phyloP scores from a whole-genome alignment of 257 asterid species.

The Solanum dulcamara region DNA sequence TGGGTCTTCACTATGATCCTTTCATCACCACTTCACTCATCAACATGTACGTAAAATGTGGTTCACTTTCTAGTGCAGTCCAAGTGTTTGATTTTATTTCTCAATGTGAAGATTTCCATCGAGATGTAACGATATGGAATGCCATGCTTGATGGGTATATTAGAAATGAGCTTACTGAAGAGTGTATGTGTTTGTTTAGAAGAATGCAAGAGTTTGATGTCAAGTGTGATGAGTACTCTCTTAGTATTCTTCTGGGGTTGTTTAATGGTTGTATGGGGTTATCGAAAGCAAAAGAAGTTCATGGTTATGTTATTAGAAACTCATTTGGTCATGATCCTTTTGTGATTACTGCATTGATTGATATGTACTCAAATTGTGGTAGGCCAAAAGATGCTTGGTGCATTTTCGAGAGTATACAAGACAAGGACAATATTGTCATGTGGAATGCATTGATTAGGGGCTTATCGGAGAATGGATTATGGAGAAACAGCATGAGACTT shows the following conservation, averaged over 20 bases:
- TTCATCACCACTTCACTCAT: slow-evolving; percentile 58
- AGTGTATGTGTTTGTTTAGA: slow-evolving; percentile 32
- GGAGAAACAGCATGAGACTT: slow-evolving; percentile 44
- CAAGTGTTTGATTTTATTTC: slow-evolving; percentile 58
- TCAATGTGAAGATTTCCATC: slow-evolving; percentile 17
- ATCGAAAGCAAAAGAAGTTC: slow-evolving; percentile 42
- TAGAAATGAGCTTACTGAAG: slow-evolving; percentile 29
- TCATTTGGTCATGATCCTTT: slow-evolving; percentile 41
- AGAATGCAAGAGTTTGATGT: slow-evolving; percentile 49
- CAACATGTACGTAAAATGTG: slow-evolving; percentile 53
- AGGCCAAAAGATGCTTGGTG: slow-evolving; percentile 56
- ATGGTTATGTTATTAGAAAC: slow-evolving; percentile 51
- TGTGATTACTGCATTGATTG: slow-evolving; percentile 54
- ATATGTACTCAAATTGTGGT: slow-evolving; percentile 40
- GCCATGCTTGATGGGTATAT: slow-evolving; percentile 61
- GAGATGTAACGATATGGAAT: slow-evolving; percentile 76
- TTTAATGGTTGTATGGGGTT: slow-evolving; percentile 10
- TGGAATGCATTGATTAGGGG: slow-evolving; percentile 78
- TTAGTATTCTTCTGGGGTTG: slow-evolving; percentile 65
- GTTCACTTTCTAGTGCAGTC: slow-evolving; percentile 36
- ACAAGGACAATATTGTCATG: slow-evolving; percentile 28
- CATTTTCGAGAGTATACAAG: slow-evolving; percentile 34
- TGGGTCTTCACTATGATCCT: slow-evolving; percentile 58
- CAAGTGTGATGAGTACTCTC: slow-evolving; percentile 64
- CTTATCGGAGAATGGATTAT: slow-evolving; percentile 48